Percentiles rank a stretch among this genome's conserved stretches.
Conservation (phyloP, 2,329 filamentous ascomycete genomes). For the Alternaria triticina region DNA sequence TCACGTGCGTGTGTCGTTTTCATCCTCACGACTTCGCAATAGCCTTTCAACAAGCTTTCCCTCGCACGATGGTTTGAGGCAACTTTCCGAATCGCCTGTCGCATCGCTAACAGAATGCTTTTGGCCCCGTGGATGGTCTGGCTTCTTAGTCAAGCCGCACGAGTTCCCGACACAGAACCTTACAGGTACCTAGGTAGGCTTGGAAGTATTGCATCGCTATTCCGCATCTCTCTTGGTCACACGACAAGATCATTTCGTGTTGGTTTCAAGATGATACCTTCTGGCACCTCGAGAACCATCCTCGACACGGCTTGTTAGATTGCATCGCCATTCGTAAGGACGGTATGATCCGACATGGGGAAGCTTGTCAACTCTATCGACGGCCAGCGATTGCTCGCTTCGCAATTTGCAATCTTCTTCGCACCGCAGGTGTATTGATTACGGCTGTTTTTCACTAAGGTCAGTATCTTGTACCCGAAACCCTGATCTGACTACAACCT, state of each 20-base stretch:
- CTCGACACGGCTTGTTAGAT: not conserved
- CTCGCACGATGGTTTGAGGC: not conserved
- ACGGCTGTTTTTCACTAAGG: not conserved
- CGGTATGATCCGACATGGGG: not conserved
- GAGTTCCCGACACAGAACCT: not conserved
- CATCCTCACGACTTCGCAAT: not conserved
- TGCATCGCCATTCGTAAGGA: not conserved
- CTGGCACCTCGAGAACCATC: not conserved
- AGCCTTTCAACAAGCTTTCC: not conserved
- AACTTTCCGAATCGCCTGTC: not conserved
- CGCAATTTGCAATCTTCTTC: not conserved
- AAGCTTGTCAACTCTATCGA: not conserved
- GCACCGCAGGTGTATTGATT: not conserved
- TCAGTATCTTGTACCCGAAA: not conserved
- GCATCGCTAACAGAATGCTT: not conserved
- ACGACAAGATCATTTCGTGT: not conserved
- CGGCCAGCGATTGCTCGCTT: not conserved
- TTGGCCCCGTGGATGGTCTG: rapidly evolving
- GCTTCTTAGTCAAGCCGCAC: not conserved
- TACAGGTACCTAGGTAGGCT: not conserved
- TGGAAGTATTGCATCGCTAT: not conserved
- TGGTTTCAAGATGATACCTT: not conserved
- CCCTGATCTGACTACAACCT: not conserved
- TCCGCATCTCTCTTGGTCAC: not conserved
- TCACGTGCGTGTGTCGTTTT: not conserved